Conservation (phyloP, 352 stramenopile species). For the Phytophthora europaea region DNA sequence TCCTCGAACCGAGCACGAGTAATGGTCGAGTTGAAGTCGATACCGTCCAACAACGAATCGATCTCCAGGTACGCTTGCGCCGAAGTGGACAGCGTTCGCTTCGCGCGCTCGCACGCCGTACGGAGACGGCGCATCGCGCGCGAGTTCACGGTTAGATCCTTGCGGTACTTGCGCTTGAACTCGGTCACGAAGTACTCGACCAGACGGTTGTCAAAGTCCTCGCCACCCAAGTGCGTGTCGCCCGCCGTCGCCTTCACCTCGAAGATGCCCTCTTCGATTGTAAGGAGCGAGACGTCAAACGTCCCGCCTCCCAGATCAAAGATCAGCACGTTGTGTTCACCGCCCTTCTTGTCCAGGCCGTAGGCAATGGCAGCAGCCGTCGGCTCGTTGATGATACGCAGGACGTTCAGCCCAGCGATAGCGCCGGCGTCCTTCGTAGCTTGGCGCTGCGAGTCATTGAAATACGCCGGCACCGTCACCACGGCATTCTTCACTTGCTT, state of each 20-base stretch:
- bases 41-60: slow-evolving; percentile 93
- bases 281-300: slow-evolving; percentile 95
- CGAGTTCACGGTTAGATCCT: slow-evolving; percentile 91
- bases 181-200: slow-evolving; percentile 95
- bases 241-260: slow-evolving; percentile 97
- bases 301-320: slow-evolving; percentile 97
- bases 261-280: slow-evolving; percentile 97
- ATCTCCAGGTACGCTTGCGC: slow-evolving; percentile 97
- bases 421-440: slow-evolving; percentile 94
- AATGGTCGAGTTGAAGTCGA: slow-evolving; percentile 95
- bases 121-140: slow-evolving; percentile 93
- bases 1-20: slow-evolving; percentile 94
- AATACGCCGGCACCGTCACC: slow-evolving; percentile 97
- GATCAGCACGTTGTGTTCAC: slow-evolving; percentile 96
- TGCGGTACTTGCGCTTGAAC: slow-evolving; percentile 93
- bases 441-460: slow-evolving; percentile 96
- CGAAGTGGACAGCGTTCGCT: slow-evolving; percentile 95
- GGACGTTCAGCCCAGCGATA: slow-evolving; percentile 94
- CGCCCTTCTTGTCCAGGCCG: slow-evolving; percentile 96
- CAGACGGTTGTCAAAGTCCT: slow-evolving; percentile 96
- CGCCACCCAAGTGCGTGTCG: slow-evolving; percentile 94
- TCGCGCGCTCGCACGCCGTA: slow-evolving; percentile 95
- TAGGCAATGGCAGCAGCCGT: slow-evolving; percentile 94
- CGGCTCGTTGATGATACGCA: slow-evolving; percentile 97
- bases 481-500: slow-evolving; percentile 83